Evolutionary conservation across 305 asterid genomes (phyloP), one percentile per base, ranked within the genome.

Genomic region (Fraxinus angustifolia): DNA sequence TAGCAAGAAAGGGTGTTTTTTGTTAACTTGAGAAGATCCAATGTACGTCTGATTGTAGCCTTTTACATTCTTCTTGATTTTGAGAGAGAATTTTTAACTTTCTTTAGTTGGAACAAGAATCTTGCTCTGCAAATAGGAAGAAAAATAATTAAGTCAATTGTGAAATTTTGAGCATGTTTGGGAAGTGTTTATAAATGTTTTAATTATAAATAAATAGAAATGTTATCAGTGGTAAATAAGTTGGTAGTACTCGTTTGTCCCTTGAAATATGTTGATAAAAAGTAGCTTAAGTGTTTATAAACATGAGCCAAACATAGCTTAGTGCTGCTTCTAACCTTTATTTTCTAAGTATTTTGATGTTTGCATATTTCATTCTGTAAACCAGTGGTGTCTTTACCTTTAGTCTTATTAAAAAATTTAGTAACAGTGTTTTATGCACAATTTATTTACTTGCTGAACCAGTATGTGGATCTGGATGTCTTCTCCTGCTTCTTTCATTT

Each of bases 1-100:
- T 50, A 11, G 19, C 67, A 76, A 48, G 45, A 35, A 8, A 78
- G 45, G 77, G 82, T 19, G 67, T 58, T 21, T n/a, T 77, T 83
- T 30, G 53, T 50, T 33, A 34, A 11, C 67, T 53, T 28, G 17
- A 16, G 33, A 28, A 16, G 23, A 38, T 23, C 53, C 36, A 0
- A 17, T n/a, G 10, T 14, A 30, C 2, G 42, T 68, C 58, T 30
- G 10, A 50, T 75, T 21, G 1, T 38, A 38, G 70, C 38, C 65
- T 70, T 14, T 8, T 16, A 36, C 42, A 6, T 68, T 79, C 67
- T 65, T 58, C 53, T 40, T 68, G 68, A 30, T 71, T 62, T n/a
- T 48, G 38, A 10, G 34, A 28, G 70, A 65, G 70, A 34, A 19
- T 21, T 79, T 42, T 45, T 11, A 31, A 10, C 72, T 11, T 48